Percentiles rank a stretch among this genome's conserved stretches.
These are phyloP conservation scores for Urostyla sp. DNA, from an alignment of 73 alveolate genomes.

Conservation along the genomic window DNA sequence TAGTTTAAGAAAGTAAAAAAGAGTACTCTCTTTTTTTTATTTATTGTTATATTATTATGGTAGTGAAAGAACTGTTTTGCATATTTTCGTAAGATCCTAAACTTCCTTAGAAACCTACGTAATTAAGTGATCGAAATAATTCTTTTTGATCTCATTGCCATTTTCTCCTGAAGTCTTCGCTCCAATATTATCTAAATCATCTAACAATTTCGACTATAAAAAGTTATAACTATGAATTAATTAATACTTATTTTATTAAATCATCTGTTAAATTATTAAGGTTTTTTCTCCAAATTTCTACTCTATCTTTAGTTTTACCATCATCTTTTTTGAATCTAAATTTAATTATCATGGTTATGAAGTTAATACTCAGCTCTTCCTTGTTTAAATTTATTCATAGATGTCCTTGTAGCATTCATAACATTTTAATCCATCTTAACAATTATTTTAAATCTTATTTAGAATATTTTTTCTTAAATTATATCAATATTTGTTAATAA, in stretches of 20 bases:
- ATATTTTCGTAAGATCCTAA: conserved; percentile 32
- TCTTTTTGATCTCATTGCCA: conserved; percentile 39
- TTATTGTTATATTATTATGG: conserved; percentile 43
- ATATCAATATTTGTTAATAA: no score
- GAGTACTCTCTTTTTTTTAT: conserved; percentile 36
- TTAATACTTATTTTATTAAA: conserved; percentile 54
- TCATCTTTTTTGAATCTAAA: conserved; percentile 32
- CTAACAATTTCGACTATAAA: conserved; percentile 41
- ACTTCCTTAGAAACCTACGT: conserved; percentile 58
- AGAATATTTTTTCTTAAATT: no score
- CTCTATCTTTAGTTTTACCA: conserved; percentile 70
- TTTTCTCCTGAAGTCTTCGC: conserved; percentile 22
- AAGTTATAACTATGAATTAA: background rate
- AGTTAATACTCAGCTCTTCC: conserved; percentile 31
- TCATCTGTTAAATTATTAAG: conserved; percentile 58
- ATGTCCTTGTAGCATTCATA: conserved; percentile 23
- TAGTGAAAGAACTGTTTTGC: conserved; percentile 42
- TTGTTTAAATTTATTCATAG: conserved; percentile 17
- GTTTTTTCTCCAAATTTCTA: conserved; percentile 74
- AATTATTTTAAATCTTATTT: no score
- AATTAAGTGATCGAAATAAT: conserved; percentile 65
- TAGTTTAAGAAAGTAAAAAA: background rate
- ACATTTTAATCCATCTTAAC: conserved; percentile 30
- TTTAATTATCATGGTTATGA: background rate
- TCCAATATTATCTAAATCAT: conserved; percentile 51